A percentile compares a stretch with the other conserved stretches of the same genome.
phyloP scores from a whole-genome alignment of 768 basidiomycete genomes.

The Rhodotorula babjevae region DNA sequence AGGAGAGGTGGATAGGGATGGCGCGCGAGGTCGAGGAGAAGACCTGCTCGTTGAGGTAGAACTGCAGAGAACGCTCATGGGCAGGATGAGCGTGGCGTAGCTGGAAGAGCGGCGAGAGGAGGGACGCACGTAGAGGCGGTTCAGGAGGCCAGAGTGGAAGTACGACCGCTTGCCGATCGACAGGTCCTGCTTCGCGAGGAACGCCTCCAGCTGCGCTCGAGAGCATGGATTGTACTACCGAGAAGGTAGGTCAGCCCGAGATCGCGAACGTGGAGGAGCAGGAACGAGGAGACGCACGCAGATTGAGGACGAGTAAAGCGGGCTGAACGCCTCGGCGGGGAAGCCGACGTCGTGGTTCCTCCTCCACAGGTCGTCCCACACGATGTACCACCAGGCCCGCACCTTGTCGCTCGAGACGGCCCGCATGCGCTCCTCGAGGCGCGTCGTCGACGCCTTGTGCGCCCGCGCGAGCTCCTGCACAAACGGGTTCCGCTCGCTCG shows the following conservation, averaged over 20 bases:
- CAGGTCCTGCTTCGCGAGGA: constrained; percentile 63
- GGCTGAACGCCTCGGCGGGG: constrained; percentile 60
- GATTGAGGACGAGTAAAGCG: constrained; percentile 65
- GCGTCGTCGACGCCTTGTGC: constrained; percentile 53
- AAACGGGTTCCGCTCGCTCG: constrained; percentile 57
- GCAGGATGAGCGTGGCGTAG: too few species aligned
- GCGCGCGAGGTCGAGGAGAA: constrained; percentile 49
- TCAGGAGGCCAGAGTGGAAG: constrained; percentile 52
- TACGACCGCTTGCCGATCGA: constrained; percentile 44
- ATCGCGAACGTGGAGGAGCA: too few species aligned
- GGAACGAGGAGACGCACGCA: constrained; percentile 55
- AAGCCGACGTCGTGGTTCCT: constrained; percentile 57
- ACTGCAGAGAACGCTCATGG: constrained; percentile 12
- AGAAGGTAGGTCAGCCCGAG: not conserved
- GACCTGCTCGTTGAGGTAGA: constrained; percentile 29
- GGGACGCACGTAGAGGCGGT: constrained; percentile 61
- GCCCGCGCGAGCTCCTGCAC: constrained; percentile 55
- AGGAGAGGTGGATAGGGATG: constrained; percentile 62
- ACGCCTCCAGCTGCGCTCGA: constrained; percentile 60
- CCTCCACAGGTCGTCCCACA: constrained; percentile 58
- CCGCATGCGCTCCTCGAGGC: constrained; percentile 56
- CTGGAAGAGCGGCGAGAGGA: too few species aligned
- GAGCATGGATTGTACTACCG: constrained; percentile 54
- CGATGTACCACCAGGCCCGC: constrained; percentile 71
- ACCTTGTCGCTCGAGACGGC: constrained; percentile 55